Evolutionary conservation across 495 filamentous ascomycete genomes (phyloP).

Genomic region (Penicillium verhagenii): DNA sequence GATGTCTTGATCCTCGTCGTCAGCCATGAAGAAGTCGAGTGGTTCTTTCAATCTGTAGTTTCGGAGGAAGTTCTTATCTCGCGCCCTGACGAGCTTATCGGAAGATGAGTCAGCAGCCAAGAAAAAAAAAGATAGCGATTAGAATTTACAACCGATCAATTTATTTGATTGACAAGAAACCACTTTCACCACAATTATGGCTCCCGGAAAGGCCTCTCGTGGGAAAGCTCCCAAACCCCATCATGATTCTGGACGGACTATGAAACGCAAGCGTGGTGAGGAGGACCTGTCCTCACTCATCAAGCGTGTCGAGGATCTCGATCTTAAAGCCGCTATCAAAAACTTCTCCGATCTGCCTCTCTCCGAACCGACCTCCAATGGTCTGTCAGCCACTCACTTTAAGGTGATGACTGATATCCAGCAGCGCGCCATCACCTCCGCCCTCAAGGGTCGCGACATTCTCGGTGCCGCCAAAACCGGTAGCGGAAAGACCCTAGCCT

Average conservation of each 20-base stretch:
- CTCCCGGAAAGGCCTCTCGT: constrained; percentile 22
- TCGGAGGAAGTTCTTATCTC: background rate
- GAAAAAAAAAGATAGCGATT: constrained; percentile 29
- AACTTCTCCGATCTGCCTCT: constrained; percentile 80
- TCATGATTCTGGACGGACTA: constrained; percentile 29
- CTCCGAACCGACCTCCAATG: constrained; percentile 75
- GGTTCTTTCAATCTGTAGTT: background rate
- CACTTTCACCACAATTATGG: constrained; percentile 23
- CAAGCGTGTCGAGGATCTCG: constrained; percentile 50
- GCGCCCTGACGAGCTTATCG: constrained; percentile 31
- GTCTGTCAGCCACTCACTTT: constrained; percentile 85
- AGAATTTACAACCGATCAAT: constrained; percentile 1
- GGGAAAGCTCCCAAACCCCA: constrained; percentile 26
- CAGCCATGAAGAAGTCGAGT: constrained; percentile 29
- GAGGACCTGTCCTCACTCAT: constrained; percentile 45
- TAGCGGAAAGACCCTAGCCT: constrained; percentile 93
- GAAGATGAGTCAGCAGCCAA: constrained; percentile 33
- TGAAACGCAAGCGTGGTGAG: constrained; percentile 64
- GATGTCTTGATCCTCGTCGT: constrained; percentile 72
- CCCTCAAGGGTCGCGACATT: constrained; percentile 83
- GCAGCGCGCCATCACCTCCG: constrained; percentile 76
- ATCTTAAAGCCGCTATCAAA: constrained; percentile 47
- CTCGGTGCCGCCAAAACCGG: constrained; percentile 96
- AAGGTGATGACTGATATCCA: constrained; percentile 91
- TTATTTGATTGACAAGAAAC: constrained; percentile 7